A percentile compares a stretch with the other conserved stretches of the same genome.
Conservation (phyloP, 2,329 filamentous ascomycete species). For the Hirsutella thompsonii region DNA sequence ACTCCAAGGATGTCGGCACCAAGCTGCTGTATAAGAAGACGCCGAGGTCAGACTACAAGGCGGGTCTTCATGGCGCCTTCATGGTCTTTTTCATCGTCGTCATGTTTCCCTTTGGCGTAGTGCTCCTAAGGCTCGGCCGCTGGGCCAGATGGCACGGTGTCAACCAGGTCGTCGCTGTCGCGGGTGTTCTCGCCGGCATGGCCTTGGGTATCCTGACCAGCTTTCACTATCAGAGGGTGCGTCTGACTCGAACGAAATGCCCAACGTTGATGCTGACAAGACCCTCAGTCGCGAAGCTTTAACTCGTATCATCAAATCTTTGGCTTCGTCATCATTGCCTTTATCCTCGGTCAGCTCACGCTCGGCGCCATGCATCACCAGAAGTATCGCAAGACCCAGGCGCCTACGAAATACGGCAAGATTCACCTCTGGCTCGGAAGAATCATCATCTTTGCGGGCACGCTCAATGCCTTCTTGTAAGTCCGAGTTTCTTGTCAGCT, state of each 20-base stretch:
- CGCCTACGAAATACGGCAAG: constrained; percentile 34
- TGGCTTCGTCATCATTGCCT: constrained; percentile 38
- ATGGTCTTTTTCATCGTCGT: constrained; percentile 45
- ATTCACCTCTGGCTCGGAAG: constrained; percentile 47
- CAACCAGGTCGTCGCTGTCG: constrained; percentile 35
- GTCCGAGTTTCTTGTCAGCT: constrained; percentile 10
- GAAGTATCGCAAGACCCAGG: constrained; percentile 34
- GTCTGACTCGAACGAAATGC: too few species aligned
- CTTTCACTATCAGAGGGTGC: constrained; percentile 41
- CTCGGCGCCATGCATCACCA: constrained; percentile 44
- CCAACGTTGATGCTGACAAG: constrained; percentile 3
- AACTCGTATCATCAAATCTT: constrained; percentile 44
- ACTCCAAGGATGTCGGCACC: constrained; percentile 22
- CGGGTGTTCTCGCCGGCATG: constrained; percentile 35
- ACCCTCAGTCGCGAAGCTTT: constrained; percentile 34
- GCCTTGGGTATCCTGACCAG: constrained; percentile 40
- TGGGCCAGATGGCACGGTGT: constrained; percentile 41
- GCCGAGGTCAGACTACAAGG: constrained; percentile 23
- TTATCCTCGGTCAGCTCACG: constrained; percentile 37
- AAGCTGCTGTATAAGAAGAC: constrained; percentile 16
- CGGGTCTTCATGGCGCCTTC: constrained; percentile 30
- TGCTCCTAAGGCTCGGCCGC: constrained; percentile 37
- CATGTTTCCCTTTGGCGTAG: constrained; percentile 41
- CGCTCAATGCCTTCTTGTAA: constrained; percentile 44
- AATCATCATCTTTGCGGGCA: constrained; percentile 35